Evolutionary conservation across 331 rosid genomes (phyloP).

Genomic region (Spiraea crenata): DNA sequence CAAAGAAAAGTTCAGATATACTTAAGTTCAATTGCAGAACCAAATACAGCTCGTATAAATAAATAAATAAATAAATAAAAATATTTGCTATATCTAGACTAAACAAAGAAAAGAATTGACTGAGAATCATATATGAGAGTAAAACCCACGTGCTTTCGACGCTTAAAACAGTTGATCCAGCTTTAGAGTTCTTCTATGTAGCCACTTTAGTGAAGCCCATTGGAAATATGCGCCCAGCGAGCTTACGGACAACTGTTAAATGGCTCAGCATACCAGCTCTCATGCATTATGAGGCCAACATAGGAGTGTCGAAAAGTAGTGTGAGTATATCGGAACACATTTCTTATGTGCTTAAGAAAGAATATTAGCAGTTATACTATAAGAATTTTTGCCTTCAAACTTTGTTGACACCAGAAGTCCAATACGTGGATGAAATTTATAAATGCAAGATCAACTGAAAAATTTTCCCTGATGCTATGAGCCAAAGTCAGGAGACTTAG

Average conservation of each 20-base stretch:
- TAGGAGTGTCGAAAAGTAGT: too few species aligned
- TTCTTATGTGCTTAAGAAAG: neutral
- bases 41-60: neutral
- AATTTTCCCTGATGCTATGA: neutral
- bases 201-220: constrained; percentile 75
- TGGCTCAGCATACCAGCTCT: constrained; percentile 77
- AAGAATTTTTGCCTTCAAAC: neutral
- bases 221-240: constrained; percentile 85
- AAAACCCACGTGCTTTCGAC: constrained; percentile 70
- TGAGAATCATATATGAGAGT: constrained; percentile 16
- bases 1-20: constrained; percentile 31
- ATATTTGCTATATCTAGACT: neutral
- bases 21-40: constrained; percentile 18
- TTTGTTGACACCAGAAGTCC: neutral
- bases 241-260: constrained; percentile 90
- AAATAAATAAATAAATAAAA: too few species aligned
- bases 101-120: constrained; percentile 9
- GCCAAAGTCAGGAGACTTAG: neutral
- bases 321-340: neutral
- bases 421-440: constrained; percentile 1
- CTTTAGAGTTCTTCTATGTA: constrained; percentile 62
- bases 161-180: constrained; percentile 69
- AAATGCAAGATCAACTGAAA: neutral
- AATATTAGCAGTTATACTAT: neutral
- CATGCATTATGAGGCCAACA: too few species aligned